phyloP scores from a whole-genome alignment of 2,329 filamentous ascomycete genomes.

The Sarocladiaceae sp. region DNA sequence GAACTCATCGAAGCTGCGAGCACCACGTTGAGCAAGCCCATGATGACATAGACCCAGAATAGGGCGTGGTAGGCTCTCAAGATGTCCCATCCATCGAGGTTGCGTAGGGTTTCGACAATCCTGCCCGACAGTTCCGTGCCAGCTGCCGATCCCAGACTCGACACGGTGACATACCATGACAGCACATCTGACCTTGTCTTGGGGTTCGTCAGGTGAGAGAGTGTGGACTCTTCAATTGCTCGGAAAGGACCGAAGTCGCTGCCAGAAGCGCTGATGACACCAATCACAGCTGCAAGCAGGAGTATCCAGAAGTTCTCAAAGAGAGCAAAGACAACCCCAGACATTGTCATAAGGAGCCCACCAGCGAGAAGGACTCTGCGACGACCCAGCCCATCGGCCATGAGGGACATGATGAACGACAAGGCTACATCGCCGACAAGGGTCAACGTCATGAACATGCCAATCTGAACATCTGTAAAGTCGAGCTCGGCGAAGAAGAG shows the following conservation, averaged over 20 bases:
- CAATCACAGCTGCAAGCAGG: slow-evolving; percentile 50
- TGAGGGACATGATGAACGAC: slow-evolving; percentile 48
- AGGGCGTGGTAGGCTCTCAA: slow-evolving; percentile 48
- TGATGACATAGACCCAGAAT: slow-evolving; percentile 52
- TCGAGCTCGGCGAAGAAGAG: slow-evolving; percentile 52
- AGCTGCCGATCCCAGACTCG: slow-evolving; percentile 47
- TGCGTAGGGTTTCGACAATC: slow-evolving; percentile 41
- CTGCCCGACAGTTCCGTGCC: slow-evolving; percentile 48
- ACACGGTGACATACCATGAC: slow-evolving; percentile 57
- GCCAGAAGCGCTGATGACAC: slow-evolving; percentile 56
- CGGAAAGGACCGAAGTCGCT: slow-evolving; percentile 63
- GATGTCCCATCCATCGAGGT: slow-evolving; percentile 40
- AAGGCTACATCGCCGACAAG: slow-evolving; percentile 55
- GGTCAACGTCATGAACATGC: slow-evolving; percentile 59
- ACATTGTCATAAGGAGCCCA: slow-evolving; percentile 48
- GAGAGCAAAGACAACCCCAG: slow-evolving; percentile 47
- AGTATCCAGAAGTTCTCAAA: slow-evolving; percentile 55
- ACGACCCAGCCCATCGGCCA: slow-evolving; percentile 53
- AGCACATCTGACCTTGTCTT: slow-evolving; percentile 55
- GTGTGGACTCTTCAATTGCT: slow-evolving; percentile 58
- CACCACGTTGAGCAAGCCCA: slow-evolving; percentile 45
- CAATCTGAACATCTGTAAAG: slow-evolving; percentile 52
- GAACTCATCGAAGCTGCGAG: slow-evolving; percentile 40
- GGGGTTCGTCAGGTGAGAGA: slow-evolving; percentile 53
- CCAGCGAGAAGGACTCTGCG: slow-evolving; percentile 47